Evolutionary conservation across 345 rosid genomes (phyloP).

Genomic region (Nephelium lappaceum): DNA sequence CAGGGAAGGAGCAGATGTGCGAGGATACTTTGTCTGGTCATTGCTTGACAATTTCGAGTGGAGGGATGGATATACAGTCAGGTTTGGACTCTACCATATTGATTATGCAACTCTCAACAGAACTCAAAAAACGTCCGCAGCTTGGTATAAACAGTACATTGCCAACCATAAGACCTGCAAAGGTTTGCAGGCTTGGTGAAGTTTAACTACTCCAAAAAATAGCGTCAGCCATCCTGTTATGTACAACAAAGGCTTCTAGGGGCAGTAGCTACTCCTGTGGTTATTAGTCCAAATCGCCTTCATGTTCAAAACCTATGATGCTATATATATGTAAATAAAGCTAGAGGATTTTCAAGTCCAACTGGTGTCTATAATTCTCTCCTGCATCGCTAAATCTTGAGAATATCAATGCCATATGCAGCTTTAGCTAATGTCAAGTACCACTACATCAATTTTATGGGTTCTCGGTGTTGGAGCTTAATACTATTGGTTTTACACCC

Average conservation of each 20-base stretch:
- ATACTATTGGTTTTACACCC: too few relatives aligned
- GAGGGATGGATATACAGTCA: background rate
- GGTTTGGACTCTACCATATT: constrained; percentile 13
- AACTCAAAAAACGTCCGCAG: constrained; percentile 1
- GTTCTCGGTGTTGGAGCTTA: too few relatives aligned
- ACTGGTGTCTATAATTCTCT: background rate
- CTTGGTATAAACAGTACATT: constrained; percentile 14
- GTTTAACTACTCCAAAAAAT: background rate
- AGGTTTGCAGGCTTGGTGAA: background rate
- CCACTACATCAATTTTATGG: too few relatives aligned
- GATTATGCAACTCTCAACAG: constrained; percentile 12
- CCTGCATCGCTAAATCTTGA: background rate
- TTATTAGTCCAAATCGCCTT: background rate
- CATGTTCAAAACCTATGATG: background rate
- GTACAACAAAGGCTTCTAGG: too few relatives aligned
- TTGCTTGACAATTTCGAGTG: constrained; percentile 19
- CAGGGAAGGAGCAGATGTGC: constrained; percentile 12
- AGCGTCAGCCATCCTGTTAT: background rate
- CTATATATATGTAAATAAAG: background rate
- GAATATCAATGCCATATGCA: background rate
- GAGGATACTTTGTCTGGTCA: constrained; percentile 14
- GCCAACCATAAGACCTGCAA: background rate
- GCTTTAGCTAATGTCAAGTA: too few relatives aligned
- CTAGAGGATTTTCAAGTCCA: background rate
- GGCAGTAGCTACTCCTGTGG: background rate